Evolutionary conservation across 495 filamentous ascomycete genomes (phyloP).

Genomic region (Penicillium lividum): DNA sequence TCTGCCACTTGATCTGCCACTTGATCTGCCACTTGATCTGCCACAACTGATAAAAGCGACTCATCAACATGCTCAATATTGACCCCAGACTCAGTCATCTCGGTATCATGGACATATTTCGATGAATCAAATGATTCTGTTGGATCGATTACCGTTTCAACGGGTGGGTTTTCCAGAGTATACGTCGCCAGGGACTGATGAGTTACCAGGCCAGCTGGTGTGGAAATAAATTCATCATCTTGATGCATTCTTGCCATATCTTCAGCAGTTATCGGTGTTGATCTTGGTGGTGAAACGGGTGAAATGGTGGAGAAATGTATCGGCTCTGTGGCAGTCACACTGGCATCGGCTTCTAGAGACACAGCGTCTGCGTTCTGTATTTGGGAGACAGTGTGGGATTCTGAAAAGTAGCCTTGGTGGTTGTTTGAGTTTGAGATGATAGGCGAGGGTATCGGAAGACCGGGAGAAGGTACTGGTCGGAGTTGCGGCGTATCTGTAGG

Average conservation of each 20-base stretch:
- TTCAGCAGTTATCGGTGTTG: background rate
- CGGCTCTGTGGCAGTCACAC: background rate
- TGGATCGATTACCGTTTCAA: background rate
- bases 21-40: background rate
- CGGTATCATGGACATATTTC: background rate
- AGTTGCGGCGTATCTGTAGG: constrained; percentile 48
- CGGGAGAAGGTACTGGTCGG: constrained; percentile 46
- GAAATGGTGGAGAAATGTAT: background rate
- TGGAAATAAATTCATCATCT: background rate
- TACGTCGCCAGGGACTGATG: background rate
- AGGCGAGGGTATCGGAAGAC: constrained; percentile 49
- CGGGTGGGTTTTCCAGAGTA: background rate
- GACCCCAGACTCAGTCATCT: background rate
- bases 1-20: too few species aligned
- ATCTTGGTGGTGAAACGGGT: background rate
- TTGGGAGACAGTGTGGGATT: constrained; percentile 15
- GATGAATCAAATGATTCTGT: background rate
- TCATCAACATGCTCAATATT: background rate
- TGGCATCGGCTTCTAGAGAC: constrained; percentile 1
- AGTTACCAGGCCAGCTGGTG: background rate
- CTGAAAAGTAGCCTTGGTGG: constrained; percentile 35
- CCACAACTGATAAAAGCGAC: background rate
- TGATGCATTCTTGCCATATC: background rate
- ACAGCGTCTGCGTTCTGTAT: background rate
- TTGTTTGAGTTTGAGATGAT: constrained; percentile 33